Base-by-base conservation (phyloP, 208 protist species). In the Naegleria lovaniensis region DNA sequence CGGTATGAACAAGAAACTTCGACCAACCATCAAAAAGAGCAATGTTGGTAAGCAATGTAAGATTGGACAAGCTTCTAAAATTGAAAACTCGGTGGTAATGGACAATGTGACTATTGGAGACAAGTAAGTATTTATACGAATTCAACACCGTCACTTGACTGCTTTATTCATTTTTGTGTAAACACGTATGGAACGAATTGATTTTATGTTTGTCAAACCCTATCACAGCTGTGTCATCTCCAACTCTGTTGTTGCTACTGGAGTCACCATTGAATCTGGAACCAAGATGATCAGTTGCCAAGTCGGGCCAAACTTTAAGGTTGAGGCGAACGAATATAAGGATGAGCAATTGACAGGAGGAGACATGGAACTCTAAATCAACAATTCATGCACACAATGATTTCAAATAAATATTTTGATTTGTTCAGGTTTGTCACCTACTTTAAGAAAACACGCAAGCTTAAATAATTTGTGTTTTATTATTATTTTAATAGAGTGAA, bases 21-120 rank as follows among this genome's bases (percentile, higher is more conserved):
- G 1, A 25, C 51, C 48, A 41, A 92, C 91, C 29, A 83, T 96
- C n/a, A 96, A 95, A 87, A 90, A 93, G 5, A 93, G 92, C 9
- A 90, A 93, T 39, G 92, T 96, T 39, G 95, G 95, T 36, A 87
- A 92, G 51, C 87, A 96, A 90, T 95, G 93, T 92, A 91, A 90
- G 15, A 93, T 96, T 76, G 94, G 93, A 79, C 22, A 39, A 25
- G 51, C 67, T 40, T 92, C 95, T n/a, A 93, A 91, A 84, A 93
- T 96, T 58, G 88, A 91, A 40, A 95, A 96, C 84, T 94, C 92
- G 19, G 88, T 96, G 0, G 90, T 96, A 41, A 96, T 96, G 95
- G 92, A 95, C 79, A 85, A 95, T 51, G 95, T 96, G 16, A 93
- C 84, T 16, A 92, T 96, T 87, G 89, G 87, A 55, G 94, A 95